Conservation (phyloP, 805 yeast genomes). For the Saccharomycopsis sp. region DNA sequence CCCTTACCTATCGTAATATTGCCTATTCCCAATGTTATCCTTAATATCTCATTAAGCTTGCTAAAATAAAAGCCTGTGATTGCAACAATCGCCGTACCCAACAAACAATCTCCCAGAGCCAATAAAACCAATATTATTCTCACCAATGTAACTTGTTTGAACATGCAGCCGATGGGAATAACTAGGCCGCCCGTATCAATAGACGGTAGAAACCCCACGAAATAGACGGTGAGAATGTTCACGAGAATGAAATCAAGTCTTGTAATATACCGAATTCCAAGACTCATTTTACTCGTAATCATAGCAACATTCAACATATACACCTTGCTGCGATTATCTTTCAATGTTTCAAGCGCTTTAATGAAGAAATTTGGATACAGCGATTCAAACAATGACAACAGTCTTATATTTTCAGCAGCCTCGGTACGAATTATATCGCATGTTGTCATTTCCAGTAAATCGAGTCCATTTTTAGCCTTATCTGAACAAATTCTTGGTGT, state of each 20-base stretch:
- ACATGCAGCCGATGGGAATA: neutral
- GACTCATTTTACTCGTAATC: neutral
- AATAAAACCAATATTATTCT: neutral
- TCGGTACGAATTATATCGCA: neutral
- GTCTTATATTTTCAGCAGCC: neutral
- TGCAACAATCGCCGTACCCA: neutral
- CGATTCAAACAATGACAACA: neutral
- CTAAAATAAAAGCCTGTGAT: constrained; percentile 2
- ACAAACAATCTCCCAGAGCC: neutral
- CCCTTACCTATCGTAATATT: constrained; percentile 9
- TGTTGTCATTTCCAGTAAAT: neutral
- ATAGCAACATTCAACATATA: neutral
- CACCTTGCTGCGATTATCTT: neutral
- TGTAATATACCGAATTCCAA: neutral
- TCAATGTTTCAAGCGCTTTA: neutral
- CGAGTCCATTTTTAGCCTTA: neutral
- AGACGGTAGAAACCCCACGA: neutral
- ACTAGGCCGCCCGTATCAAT: neutral
- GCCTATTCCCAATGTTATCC: constrained; percentile 1
- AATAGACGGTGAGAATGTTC: neutral
- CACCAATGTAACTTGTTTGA: neutral
- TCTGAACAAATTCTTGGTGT: neutral
- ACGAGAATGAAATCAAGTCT: neutral
- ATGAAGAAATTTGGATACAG: neutral
- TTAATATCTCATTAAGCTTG: constrained; percentile 1